phyloP scores from a whole-genome alignment of 2,329 filamentous ascomycete species.

The Colletotrichum tropicale region DNA sequence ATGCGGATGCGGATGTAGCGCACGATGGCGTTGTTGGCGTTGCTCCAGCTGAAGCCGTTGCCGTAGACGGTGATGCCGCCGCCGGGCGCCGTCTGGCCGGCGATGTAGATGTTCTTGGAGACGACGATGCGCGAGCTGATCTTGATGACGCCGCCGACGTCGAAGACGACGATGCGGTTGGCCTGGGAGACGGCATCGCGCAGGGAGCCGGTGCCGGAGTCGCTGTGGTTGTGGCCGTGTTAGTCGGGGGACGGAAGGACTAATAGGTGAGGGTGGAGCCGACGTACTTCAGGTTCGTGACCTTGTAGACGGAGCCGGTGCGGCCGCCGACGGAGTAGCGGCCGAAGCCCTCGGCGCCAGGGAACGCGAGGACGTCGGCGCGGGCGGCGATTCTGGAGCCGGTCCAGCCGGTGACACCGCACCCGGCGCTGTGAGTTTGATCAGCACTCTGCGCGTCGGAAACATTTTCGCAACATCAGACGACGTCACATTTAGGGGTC shows the following conservation, averaged over 20 bases:
- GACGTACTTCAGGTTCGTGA: constrained; percentile 46
- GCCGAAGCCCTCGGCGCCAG: constrained; percentile 55
- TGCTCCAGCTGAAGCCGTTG: constrained; percentile 57
- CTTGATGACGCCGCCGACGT: constrained; percentile 53
- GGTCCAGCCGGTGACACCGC: background rate
- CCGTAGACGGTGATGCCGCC: constrained; percentile 56
- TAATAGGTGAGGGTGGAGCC: background rate
- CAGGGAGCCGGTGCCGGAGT: constrained; percentile 52
- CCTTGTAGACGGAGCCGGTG: constrained; percentile 50
- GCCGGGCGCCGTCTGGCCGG: constrained; percentile 55
- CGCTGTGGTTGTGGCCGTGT: constrained; percentile 25
- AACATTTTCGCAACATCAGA: background rate
- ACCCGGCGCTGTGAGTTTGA: background rate
- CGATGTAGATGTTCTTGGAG: constrained; percentile 50
- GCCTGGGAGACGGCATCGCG: constrained; percentile 52
- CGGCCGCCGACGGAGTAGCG: constrained; percentile 49
- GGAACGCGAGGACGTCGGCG: constrained; percentile 42
- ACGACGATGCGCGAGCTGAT: constrained; percentile 51
- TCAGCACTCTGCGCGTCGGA: background rate
- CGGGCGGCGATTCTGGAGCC: constrained; percentile 6
- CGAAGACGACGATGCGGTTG: constrained; percentile 54
- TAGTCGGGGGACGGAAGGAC: background rate
- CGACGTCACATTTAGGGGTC: background rate
- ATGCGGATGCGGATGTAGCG: constrained; percentile 61
- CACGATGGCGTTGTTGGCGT: constrained; percentile 56